phyloP scores from a whole-genome alignment of 2,329 filamentous ascomycete species.

The Orbilia oligospora region DNA sequence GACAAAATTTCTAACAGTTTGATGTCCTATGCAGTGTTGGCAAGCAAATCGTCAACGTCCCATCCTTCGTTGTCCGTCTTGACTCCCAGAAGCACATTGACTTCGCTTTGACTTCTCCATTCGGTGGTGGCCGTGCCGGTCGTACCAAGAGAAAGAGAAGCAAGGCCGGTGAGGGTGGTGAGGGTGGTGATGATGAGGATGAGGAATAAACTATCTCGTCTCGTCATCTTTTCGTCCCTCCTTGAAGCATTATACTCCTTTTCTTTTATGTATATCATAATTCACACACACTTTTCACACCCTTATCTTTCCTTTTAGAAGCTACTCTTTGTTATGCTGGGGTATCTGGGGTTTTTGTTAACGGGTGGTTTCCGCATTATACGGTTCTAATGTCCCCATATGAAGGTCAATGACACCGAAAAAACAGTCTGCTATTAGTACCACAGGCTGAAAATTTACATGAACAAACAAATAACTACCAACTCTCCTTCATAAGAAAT shows the following conservation, averaged over 20 bases:
- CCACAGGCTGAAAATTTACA: slow-evolving; percentile 34
- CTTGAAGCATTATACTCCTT: slow-evolving; percentile 34
- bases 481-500: background rate
- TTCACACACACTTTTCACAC: slow-evolving; percentile 21
- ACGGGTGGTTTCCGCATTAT: slow-evolving; percentile 35
- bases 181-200: slow-evolving; percentile 85
- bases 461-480: slow-evolving; percentile 12
- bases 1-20: slow-evolving; percentile 63
- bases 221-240: slow-evolving; percentile 15
- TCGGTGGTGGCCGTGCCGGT: slow-evolving; percentile 95
- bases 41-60: slow-evolving; percentile 99
- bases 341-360: slow-evolving; percentile 30
- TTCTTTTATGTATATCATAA: slow-evolving; percentile 59
- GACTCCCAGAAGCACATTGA: slow-evolving; percentile 99
- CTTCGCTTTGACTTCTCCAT: slow-evolving; percentile 97
- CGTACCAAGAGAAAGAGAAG: slow-evolving; percentile 99
- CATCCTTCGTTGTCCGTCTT: slow-evolving; percentile 98
- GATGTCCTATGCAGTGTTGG: slow-evolving; percentile 76
- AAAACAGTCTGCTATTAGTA: slow-evolving; percentile 40
- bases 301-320: slow-evolving; percentile 44
- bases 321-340: slow-evolving; percentile 27
- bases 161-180: slow-evolving; percentile 90
- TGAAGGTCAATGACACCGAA: slow-evolving; percentile 57
- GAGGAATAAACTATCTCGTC: slow-evolving; percentile 73
- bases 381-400: slow-evolving; percentile 57